Percentiles rank a stretch among this genome's conserved stretches.
Evolutionary conservation across 768 basidiomycete genomes (phyloP).

Genomic region (Inosperma sp.): DNA sequence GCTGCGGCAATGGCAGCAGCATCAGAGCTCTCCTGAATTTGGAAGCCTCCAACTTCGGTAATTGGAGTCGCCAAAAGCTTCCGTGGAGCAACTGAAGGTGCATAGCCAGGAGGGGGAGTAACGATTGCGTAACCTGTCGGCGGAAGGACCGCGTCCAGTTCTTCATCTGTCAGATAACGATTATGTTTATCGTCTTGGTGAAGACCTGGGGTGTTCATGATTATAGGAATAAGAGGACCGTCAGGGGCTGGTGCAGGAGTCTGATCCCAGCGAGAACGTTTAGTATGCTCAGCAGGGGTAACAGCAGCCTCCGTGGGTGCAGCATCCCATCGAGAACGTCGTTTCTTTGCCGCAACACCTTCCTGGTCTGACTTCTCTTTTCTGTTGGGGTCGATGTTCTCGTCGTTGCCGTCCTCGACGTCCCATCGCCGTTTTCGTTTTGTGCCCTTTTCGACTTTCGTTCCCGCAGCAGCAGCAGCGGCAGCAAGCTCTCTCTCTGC

Average conservation of each 20-base stretch:
- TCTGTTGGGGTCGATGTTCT: slow-evolving; percentile 61
- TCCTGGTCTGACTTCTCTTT: slow-evolving; percentile 59
- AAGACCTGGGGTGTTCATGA: slow-evolving; percentile 83
- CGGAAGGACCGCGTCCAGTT: slow-evolving; percentile 88
- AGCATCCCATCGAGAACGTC: slow-evolving; percentile 95
- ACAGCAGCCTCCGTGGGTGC: slow-evolving; percentile 65
- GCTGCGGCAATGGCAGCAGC: slow-evolving; percentile 85
- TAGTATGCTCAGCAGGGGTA: slow-evolving; percentile 60
- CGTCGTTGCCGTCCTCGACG: slow-evolving; percentile 54
- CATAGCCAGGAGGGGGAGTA: slow-evolving; percentile 91
- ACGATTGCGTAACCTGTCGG: slow-evolving; percentile 85
- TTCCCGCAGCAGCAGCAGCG: slow-evolving; percentile 31
- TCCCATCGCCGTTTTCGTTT: slow-evolving; percentile 86
- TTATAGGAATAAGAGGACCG: slow-evolving; percentile 69
- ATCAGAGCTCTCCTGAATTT: slow-evolving; percentile 93
- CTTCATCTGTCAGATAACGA: slow-evolving; percentile 93
- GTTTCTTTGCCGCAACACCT: slow-evolving; percentile 78
- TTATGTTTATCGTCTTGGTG: slow-evolving; percentile 96
- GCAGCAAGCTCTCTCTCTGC: slow-evolving; percentile 66
- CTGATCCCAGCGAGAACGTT: slow-evolving; percentile 96
- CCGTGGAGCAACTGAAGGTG: slow-evolving; percentile 63
- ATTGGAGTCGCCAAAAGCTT: slow-evolving; percentile 56
- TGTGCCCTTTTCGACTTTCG: slow-evolving; percentile 42
- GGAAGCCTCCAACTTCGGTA: slow-evolving; percentile 77
- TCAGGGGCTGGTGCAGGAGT: slow-evolving; percentile 68